phyloP scores from a whole-genome alignment of 371 early-diverging fungal genomes.

The Phascolomyces articulosus region DNA sequence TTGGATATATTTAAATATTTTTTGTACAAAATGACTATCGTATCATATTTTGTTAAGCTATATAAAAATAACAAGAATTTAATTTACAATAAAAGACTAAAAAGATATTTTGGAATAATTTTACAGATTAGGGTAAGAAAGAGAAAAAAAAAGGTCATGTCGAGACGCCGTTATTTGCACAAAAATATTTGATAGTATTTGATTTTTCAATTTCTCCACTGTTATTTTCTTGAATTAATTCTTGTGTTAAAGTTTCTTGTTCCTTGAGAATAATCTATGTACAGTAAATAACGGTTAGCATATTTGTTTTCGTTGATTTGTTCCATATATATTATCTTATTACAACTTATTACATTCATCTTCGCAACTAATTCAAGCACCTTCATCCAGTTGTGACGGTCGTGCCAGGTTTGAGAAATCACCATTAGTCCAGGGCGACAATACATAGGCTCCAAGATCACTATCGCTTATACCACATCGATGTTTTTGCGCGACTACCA shows the following conservation, averaged over 20 bases:
- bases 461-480: too few species aligned
- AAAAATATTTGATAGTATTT: not conserved
- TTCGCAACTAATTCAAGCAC: conserved; percentile 14
- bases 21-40: too few species aligned
- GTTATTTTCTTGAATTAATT: not conserved
- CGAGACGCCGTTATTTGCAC: not conserved
- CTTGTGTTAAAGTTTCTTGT: not conserved
- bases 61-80: too few species aligned
- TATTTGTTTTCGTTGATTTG: not conserved
- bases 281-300: not conserved
- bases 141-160: not conserved
- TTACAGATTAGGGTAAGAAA: too few species aligned
- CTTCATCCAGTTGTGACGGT: conserved; percentile 11
- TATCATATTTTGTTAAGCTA: too few species aligned
- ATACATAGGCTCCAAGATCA: too few species aligned
- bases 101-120: too few species aligned
- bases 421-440: too few species aligned
- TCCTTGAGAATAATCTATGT: not conserved
- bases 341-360: conserved; percentile 15
- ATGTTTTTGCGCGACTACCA: too few species aligned
- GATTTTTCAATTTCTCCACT: not conserved
- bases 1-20: too few species aligned
- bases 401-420: conserved; percentile 12
- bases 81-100: too few species aligned
- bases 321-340: not conserved